Evolutionary conservation across 2,329 filamentous ascomycete genomes (phyloP), one percentile per base, ranked within the genome.

Genomic region (Monilinia fructigena): DNA sequence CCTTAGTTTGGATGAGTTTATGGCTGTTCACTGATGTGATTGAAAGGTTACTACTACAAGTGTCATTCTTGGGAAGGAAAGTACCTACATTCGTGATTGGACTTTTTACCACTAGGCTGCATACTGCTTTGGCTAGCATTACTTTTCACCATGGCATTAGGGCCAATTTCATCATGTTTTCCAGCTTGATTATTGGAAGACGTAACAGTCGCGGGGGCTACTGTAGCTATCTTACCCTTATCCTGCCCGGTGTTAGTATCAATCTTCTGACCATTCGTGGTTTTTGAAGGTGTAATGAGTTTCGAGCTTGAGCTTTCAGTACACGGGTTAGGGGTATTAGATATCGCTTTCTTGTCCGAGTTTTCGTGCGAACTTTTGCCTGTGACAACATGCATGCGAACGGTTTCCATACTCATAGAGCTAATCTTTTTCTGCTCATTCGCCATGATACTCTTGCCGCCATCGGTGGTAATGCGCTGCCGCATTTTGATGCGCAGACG

Each of bases 391-490:
- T 53, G 50, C 23, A 53, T 53, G 50, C 26, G 50, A 31, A 53
- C 50, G 26, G 50, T 53, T 53, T 53, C 50, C 23, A 53, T 31
- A 53, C 4, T 18, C 23, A 31, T 53, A 31, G 50, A 53, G 50
- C 26, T 53, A 31, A 53, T 31, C 50, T 53, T 31, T 45, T 45
- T 58, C 20, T 40, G 35, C 1, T 53, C 50, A 31, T 53, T 53
- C 5, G 58, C 58, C 14, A 61, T 45, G 20, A 61, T 47, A 50
- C 58, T 61, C 42, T 35, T 50, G 23, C 58, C 58, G 20, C 42
- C 42, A 61, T 61, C 42, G 12, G n/a, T 12, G n/a, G 58, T 61
- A 26, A 61, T 47, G n/a, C 58, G 40, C 58, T 47, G 14, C 42
- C 42, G 40, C 11, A 61, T 31, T 61, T 42, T 45, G 28, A 61